Percentiles rank a stretch among this genome's conserved stretches.
These are phyloP conservation scores for Pythium aquatile DNA, from an alignment of 352 stramenopile species.

Conservation along the genomic window DNA sequence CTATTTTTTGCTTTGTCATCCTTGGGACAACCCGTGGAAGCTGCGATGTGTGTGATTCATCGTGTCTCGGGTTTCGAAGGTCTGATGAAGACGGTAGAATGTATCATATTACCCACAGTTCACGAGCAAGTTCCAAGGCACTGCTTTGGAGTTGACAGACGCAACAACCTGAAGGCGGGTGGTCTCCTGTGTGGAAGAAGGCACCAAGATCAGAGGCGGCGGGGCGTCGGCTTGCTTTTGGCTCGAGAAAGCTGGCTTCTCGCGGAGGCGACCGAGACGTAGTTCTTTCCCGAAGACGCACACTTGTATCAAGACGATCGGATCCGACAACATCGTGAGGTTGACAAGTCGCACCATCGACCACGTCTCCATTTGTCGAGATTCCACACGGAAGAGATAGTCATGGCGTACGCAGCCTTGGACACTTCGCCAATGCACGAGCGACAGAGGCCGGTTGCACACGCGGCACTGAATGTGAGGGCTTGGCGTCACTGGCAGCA, in stretches of 20 bases:
- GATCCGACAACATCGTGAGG: constrained; percentile 19
- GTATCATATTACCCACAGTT: constrained; percentile 3
- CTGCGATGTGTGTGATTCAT: no score
- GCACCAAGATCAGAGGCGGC: not conserved
- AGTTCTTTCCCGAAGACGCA: constrained; percentile 9
- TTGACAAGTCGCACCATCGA: constrained; percentile 24
- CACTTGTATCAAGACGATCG: constrained; percentile 9
- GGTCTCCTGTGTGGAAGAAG: not conserved
- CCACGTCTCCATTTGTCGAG: constrained; percentile 18
- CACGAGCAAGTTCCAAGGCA: constrained; percentile 9
- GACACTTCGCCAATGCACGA: not conserved
- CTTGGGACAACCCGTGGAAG: no score
- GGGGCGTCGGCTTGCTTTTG: not conserved
- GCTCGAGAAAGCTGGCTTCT: not conserved
- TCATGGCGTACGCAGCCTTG: constrained; percentile 14
- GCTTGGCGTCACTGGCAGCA: not conserved
- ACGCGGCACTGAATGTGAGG: constrained; percentile 8
- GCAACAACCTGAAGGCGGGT: not conserved
- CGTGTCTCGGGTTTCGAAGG: no score
- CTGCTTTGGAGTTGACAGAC: not conserved
- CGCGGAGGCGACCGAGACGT: constrained; percentile 1
- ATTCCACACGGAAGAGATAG: constrained; percentile 16
- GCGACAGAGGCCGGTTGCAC: not conserved
- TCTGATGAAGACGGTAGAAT: no score
- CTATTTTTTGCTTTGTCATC: no score